Evolutionary conservation across 179 eudicot species (phyloP).

Genomic region (Spergularia azorica): DNA sequence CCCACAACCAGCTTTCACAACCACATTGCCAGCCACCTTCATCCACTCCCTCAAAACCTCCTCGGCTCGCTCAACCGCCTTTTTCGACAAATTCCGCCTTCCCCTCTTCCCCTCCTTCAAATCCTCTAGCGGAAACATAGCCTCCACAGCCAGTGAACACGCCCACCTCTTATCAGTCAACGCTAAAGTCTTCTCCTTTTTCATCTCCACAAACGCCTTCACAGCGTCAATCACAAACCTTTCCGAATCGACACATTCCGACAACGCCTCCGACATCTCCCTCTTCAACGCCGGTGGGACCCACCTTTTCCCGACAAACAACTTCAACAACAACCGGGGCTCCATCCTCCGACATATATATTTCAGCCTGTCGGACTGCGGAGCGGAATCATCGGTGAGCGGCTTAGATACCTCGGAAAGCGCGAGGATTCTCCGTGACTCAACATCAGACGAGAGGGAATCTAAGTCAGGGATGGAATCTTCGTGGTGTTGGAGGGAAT

Average conservation of each 20-base stretch:
- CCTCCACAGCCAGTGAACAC: constrained; percentile 44
- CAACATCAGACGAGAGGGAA: constrained; percentile 28
- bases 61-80: constrained; percentile 43
- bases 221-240: constrained; percentile 48
- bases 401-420: constrained; percentile 35
- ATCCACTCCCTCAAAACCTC: constrained; percentile 39
- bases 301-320: constrained; percentile 38
- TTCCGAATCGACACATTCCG: constrained; percentile 44
- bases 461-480: constrained; percentile 35
- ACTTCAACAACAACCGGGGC: constrained; percentile 29
- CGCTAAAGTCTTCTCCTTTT: constrained; percentile 32
- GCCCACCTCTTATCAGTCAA: constrained; percentile 63
- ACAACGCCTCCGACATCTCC: constrained; percentile 31
- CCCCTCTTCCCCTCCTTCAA: constrained; percentile 23
- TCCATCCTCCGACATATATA: constrained; percentile 52
- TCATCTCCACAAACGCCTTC: constrained; percentile 46
- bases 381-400: background rate
- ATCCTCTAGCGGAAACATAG: constrained; percentile 33
- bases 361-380: constrained; percentile 29
- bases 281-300: constrained; percentile 34
- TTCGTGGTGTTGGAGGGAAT: constrained; percentile 36
- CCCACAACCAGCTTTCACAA: constrained; percentile 13
- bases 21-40: constrained; percentile 37
- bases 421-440: constrained; percentile 30
- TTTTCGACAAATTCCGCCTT: constrained; percentile 24